A percentile compares a stretch with the other conserved stretches of the same genome.
These are phyloP conservation scores for Talaromyces sp. DNA, from an alignment of 2,329 filamentous ascomycete species.

Conservation along the genomic window DNA sequence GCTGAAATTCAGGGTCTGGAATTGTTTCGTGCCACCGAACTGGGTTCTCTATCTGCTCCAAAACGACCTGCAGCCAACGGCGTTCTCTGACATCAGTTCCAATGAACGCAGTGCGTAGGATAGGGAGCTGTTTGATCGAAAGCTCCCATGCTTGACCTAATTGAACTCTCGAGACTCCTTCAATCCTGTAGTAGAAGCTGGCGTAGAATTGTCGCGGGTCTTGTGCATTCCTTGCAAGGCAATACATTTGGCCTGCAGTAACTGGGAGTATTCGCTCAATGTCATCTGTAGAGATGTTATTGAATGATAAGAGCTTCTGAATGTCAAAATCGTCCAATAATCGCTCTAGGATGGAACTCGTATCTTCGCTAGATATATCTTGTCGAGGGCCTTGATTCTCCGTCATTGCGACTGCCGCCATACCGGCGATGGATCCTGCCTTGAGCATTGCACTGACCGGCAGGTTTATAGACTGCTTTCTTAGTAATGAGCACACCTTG, in stretches of 20 bases:
- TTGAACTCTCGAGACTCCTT: conserved; percentile 29
- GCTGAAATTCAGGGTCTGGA: conserved; percentile 22
- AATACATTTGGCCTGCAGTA: conserved; percentile 75
- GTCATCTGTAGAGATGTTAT: conserved; percentile 42
- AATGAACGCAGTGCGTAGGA: conserved; percentile 69
- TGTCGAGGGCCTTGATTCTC: conserved; percentile 19
- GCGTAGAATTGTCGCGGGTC: conserved; percentile 69
- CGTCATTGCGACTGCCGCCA: conserved; percentile 48
- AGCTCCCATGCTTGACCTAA: conserved; percentile 62
- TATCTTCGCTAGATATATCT: conserved; percentile 20
- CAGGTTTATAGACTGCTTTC: conserved; percentile 59
- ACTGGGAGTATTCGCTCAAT: conserved; percentile 65
- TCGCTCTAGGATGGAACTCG: conserved; percentile 26
- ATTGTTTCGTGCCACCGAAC: conserved; percentile 32
- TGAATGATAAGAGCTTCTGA: conserved; percentile 1
- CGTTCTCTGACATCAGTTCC: conserved; percentile 47
- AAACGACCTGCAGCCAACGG: conserved; percentile 65
- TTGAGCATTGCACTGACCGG: conserved; percentile 70
- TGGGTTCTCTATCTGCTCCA: conserved; percentile 42
- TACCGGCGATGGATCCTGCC: conserved; percentile 63
- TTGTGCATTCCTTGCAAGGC: conserved; percentile 68
- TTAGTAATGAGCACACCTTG: conserved; percentile 72
- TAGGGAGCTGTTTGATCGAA: conserved; percentile 57
- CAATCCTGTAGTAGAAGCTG: conserved; percentile 62
- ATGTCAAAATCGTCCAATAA: conserved; percentile 38